Evolutionary conservation across 2,329 filamentous ascomycete species (phyloP), one percentile per base, ranked within the genome.

Genomic region (Calonectria hongkongensis): DNA sequence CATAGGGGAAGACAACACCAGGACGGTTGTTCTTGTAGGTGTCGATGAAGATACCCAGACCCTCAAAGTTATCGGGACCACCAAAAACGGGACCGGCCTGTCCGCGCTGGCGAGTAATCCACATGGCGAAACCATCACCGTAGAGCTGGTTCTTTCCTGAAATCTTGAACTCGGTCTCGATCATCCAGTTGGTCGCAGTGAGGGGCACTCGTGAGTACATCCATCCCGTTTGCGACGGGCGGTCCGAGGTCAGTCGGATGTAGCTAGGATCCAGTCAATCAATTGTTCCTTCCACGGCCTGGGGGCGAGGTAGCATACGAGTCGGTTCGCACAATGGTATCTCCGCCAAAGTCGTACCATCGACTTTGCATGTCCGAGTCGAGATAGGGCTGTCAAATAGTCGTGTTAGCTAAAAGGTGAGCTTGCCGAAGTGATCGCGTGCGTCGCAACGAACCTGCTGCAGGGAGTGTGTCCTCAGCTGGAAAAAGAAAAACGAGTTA

Each of bases 21-120:
- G 97, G 96, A 16, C 97, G 92, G 88, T 98, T 98, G 88, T 99
- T 99, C 92, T 99, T 99, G 90, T 99, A 99, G 54, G 97, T 99
- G 84, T 99, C 97, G 86, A 99, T 91, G 88, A 98, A 98, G 84
- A 99, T 90, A 68, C 95, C 97, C 58, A 99, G 90, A 5, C 97
- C 97, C 84, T 99, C 96, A 79, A 98, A 99, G 76, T 91, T 91
- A 86, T 99, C 96, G 36, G 90, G 88, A 78, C 93, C 93, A 64
- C 97, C 97, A 84, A 99, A 99, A 45, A 99, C 96, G 13, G 92
- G 90, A 18, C 97, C 97, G 72, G 88, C 86, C 79, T 93, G 90
- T 39, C 91, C 96, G 76, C 97, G 94, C 85, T 98, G 93, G 86
- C 98, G 98, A 78, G 96, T 98, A 81, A 99, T 90, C 97, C 97